Percentiles rank a stretch among this genome's conserved stretches.
phyloP scores from a whole-genome alignment of 164 flowering plant species.

The Houttuynia cordata region DNA sequence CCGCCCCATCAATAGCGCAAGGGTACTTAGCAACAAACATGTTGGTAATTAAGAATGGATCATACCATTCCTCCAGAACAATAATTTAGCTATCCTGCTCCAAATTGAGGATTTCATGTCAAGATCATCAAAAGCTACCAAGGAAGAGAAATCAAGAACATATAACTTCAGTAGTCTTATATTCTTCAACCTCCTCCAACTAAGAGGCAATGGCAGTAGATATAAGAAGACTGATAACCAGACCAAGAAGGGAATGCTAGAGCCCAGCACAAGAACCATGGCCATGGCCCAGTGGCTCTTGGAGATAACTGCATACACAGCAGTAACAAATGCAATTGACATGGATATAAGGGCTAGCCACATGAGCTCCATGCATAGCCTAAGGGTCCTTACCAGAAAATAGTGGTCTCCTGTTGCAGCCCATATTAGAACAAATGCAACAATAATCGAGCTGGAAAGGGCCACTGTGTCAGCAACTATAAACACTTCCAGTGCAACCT shows the following conservation, averaged over 20 bases:
- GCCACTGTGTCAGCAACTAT: slow-evolving; percentile 9
- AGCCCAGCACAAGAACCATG: not conserved
- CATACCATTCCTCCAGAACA: not conserved
- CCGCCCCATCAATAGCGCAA: too few species aligned
- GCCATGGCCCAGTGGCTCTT: not conserved
- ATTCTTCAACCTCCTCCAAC: not conserved
- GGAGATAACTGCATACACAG: not conserved
- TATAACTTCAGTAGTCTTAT: not conserved
- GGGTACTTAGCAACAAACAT: too few species aligned
- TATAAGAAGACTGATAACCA: not conserved
- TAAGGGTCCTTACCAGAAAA: not conserved
- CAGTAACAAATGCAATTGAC: not conserved
- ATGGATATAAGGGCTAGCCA: not conserved
- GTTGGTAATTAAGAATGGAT: too few species aligned
- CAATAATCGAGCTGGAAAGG: slow-evolving; percentile 3
- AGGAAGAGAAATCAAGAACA: not conserved
- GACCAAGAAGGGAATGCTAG: not conserved
- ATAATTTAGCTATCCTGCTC: not conserved
- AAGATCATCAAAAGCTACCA: not conserved
- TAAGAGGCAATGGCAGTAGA: not conserved
- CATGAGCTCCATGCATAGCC: not conserved
- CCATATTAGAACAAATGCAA: slow-evolving; percentile 5
- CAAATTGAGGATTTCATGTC: not conserved
- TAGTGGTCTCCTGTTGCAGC: slow-evolving; percentile 2
- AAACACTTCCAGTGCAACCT: slow-evolving; percentile 9